Conservation (phyloP, 2,329 filamentous ascomycete species). For the Venturia carpophila region DNA sequence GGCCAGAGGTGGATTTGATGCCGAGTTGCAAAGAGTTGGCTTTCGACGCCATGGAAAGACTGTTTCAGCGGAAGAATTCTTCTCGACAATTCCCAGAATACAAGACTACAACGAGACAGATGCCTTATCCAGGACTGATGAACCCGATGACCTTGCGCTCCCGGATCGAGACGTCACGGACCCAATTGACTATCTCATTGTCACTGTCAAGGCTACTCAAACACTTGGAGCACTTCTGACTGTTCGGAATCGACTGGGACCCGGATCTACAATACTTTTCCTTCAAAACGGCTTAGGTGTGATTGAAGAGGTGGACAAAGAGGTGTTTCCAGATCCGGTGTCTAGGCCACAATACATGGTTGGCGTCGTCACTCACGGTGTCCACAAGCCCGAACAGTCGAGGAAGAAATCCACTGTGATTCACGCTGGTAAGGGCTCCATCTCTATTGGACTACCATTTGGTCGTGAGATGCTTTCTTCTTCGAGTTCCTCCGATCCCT, state of each 20-base stretch:
- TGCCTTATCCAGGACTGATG: not conserved
- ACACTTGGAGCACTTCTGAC: constrained; percentile 59
- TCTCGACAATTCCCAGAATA: not conserved
- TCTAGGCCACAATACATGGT: constrained; percentile 68
- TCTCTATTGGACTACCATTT: constrained; percentile 47
- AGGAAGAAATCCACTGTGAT: constrained; percentile 44
- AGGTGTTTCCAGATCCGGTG: constrained; percentile 59
- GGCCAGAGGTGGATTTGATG: constrained; percentile 37
- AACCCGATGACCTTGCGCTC: not conserved
- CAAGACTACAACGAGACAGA: not conserved
- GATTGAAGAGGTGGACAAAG: constrained; percentile 65
- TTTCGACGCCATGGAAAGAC: constrained; percentile 34
- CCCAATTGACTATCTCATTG: constrained; percentile 64
- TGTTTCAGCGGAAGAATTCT: constrained; percentile 18
- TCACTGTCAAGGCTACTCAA: constrained; percentile 66
- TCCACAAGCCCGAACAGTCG: constrained; percentile 33
- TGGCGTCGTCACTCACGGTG: constrained; percentile 56
- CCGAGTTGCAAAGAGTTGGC: constrained; percentile 35
- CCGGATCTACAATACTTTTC: constrained; percentile 64
- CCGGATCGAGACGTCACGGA: constrained; percentile 24
- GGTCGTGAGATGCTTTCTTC: constrained; percentile 30
- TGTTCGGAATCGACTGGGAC: constrained; percentile 59
- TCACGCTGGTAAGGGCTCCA: constrained; percentile 53
- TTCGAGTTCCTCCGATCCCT: constrained; percentile 22
- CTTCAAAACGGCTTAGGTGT: constrained; percentile 77